A percentile compares a stretch with the other conserved stretches of the same genome.
Evolutionary conservation across 2,329 filamentous ascomycete species (phyloP).

Genomic region (Monosporascus sp.): DNA sequence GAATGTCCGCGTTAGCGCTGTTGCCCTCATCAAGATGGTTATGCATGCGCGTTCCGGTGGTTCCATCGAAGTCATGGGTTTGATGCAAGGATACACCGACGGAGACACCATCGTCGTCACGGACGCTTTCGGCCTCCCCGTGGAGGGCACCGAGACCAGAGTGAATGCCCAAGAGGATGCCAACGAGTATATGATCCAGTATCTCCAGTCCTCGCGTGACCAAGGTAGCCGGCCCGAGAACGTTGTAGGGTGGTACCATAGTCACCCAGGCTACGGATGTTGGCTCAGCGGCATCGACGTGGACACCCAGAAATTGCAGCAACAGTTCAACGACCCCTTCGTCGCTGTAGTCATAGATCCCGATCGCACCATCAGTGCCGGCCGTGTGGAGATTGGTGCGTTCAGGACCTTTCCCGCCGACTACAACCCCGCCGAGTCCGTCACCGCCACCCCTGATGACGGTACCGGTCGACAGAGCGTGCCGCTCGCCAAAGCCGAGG

Average conservation of each 20-base stretch:
- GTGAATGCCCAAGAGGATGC: constrained; percentile 95
- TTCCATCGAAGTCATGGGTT: constrained; percentile 88
- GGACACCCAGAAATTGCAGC: constrained; percentile 77
- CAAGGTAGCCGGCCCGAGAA: constrained; percentile 75
- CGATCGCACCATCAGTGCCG: constrained; percentile 87
- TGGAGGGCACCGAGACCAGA: constrained; percentile 96
- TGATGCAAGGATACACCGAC: constrained; percentile 94
- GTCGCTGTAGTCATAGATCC: constrained; percentile 95
- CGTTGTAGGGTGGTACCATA: constrained; percentile 96
- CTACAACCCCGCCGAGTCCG: constrained; percentile 48
- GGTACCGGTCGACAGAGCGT: constrained; percentile 60
- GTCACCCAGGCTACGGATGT: constrained; percentile 93
- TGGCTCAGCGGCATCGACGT: constrained; percentile 98
- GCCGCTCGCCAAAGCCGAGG: constrained; percentile 86
- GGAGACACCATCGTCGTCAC: constrained; percentile 85
- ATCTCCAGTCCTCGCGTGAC: constrained; percentile 70
- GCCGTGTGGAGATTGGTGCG: constrained; percentile 95
- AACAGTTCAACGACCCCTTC: constrained; percentile 83
- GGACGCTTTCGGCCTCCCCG: constrained; percentile 87
- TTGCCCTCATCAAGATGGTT: constrained; percentile 96
- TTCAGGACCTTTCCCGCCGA: constrained; percentile 84
- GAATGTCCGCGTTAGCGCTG: constrained; percentile 84
- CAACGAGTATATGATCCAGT: constrained; percentile 94
- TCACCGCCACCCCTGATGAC: constrained; percentile 4
- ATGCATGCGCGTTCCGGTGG: constrained; percentile 98